These are phyloP conservation scores for Themeda triandra DNA, from an alignment of 176 grass and related monocot species.

Conservation along the genomic window DNA sequence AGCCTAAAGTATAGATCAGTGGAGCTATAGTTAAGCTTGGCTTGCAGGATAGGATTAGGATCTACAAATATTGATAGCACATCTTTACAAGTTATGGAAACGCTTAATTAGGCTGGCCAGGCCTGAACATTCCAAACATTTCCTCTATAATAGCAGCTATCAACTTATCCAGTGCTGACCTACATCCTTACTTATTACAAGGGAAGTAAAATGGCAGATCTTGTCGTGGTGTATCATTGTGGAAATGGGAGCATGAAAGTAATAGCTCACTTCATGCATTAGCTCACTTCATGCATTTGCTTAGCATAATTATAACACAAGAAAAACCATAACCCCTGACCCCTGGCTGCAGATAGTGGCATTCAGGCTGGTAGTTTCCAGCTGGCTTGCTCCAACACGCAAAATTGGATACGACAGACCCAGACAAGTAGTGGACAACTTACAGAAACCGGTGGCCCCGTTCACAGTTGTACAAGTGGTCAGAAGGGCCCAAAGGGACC, in stretches of 20 bases:
- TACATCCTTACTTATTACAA: background rate
- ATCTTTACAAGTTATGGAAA: background rate
- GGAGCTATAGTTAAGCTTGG: background rate
- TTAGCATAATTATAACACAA: background rate
- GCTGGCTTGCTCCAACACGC: slow-evolving; percentile 36
- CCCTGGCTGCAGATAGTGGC: background rate
- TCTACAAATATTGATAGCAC: background rate
- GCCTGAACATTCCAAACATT: background rate
- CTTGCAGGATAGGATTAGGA: background rate
- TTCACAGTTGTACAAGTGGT: slow-evolving; percentile 48
- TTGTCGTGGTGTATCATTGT: background rate
- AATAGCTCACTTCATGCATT: background rate
- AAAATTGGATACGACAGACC: slow-evolving; percentile 30
- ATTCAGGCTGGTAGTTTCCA: slow-evolving; percentile 20
- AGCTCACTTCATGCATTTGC: background rate
- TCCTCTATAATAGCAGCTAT: background rate
- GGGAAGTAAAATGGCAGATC: background rate
- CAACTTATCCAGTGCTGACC: background rate
- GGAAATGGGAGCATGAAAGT: background rate
- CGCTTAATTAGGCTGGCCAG: background rate
- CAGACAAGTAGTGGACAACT: slow-evolving; percentile 36
- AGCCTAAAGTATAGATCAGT: slow-evolving; percentile 3
- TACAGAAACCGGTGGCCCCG: slow-evolving; percentile 41
- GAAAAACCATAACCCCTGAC: background rate
- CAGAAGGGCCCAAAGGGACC: slow-evolving; percentile 55